A percentile compares a stretch with the other conserved stretches of the same genome.
Conservation (phyloP, 805 yeast genomes). For the Tanozyma kutaoensis region DNA sequence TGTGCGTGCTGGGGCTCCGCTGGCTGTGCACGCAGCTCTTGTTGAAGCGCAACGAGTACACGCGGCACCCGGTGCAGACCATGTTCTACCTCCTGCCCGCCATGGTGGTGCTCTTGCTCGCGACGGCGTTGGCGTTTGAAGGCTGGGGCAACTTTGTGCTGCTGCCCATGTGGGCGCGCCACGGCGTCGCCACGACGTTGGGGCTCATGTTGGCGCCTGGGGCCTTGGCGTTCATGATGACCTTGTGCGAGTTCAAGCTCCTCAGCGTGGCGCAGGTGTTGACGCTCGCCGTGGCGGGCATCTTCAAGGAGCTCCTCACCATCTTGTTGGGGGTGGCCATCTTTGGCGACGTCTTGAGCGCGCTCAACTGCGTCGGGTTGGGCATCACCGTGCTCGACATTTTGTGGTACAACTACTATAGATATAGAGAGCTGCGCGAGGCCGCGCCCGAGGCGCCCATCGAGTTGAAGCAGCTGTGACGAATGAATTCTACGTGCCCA, state of each 20-base stretch:
- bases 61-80: conserved; percentile 69
- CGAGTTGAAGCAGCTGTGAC: neutral
- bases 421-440: conserved; percentile 17
- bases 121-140: conserved; percentile 57
- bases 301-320: conserved; percentile 83
- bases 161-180: conserved; percentile 52
- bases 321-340: conserved; percentile 56
- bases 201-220: conserved; percentile 69
- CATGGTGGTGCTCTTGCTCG: conserved; percentile 53
- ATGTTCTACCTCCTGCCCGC: conserved; percentile 77
- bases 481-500: neutral
- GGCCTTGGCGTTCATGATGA: conserved; percentile 76
- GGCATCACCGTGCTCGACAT: conserved; percentile 66
- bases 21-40: conserved; percentile 92
- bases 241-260: conserved; percentile 74
- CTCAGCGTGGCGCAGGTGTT: conserved; percentile 72
- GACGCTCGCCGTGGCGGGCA: conserved; percentile 83
- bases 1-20: conserved; percentile 77
- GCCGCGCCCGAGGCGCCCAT: neutral
- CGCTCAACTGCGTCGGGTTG: conserved; percentile 63
- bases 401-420: conserved; percentile 65
- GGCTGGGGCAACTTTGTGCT: conserved; percentile 40
- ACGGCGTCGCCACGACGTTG: conserved; percentile 44
- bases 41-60: conserved; percentile 43
- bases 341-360: conserved; percentile 60